Percentiles rank a stretch among this genome's conserved stretches.
These are phyloP conservation scores for Xylaria palmicola DNA, from an alignment of 495 filamentous ascomycete species.

Conservation along the genomic window DNA sequence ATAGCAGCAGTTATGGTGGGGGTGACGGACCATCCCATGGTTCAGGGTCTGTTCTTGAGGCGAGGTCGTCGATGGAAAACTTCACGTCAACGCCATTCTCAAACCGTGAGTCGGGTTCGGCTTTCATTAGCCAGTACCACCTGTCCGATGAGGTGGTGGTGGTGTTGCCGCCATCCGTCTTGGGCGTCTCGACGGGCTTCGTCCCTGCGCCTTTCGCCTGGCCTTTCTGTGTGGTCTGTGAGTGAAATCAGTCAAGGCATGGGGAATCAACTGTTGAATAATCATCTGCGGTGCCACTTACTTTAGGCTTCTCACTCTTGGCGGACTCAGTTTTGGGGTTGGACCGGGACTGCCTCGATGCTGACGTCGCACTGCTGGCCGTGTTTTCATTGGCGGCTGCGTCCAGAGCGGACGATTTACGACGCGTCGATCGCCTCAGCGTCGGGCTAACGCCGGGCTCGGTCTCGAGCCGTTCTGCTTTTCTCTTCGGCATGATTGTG, in stretches of 20 bases:
- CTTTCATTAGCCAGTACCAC: slow-evolving; percentile 92
- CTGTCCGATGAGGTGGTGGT: slow-evolving; percentile 22
- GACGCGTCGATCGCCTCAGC: slow-evolving; percentile 33
- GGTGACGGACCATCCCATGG: slow-evolving; percentile 75
- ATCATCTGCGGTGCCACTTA: neutral
- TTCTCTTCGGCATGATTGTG: slow-evolving; percentile 39
- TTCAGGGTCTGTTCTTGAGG: slow-evolving; percentile 66
- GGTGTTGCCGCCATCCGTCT: slow-evolving; percentile 9
- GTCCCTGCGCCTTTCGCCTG: neutral
- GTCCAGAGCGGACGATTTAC: slow-evolving; percentile 13
- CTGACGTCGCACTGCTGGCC: neutral
- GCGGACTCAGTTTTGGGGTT: neutral
- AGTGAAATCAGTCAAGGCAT: neutral
- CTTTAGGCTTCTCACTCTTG: slow-evolving; percentile 12
- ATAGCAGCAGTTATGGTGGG: neutral
- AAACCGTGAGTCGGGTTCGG: slow-evolving; percentile 82
- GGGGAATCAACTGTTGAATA: neutral
- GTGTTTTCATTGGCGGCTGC: neutral
- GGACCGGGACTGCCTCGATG: neutral
- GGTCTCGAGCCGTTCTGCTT: slow-evolving; percentile 25
- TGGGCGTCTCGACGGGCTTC: slow-evolving; percentile 6
- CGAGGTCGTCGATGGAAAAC: slow-evolving; percentile 93
- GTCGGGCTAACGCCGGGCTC: slow-evolving; percentile 6
- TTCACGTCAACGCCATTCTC: slow-evolving; percentile 84
- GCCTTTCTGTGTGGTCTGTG: neutral